Evolutionary conservation across 345 rosid genomes (phyloP), one percentile per base, ranked within the genome.

Genomic region (Laguncularia racemosa): DNA sequence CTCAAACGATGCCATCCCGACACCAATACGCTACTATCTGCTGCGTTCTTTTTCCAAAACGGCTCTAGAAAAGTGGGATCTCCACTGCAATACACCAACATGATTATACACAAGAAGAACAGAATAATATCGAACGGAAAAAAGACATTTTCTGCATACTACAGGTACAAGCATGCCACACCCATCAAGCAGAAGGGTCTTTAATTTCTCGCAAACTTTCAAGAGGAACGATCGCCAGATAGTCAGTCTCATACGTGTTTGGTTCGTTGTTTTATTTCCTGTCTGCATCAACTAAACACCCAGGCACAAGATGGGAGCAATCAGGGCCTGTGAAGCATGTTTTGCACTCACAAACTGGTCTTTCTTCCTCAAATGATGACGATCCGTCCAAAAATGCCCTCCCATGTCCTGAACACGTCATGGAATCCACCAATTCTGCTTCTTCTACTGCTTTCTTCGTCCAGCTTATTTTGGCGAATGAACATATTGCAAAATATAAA

Each of bases 1-100:
- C 70, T 67, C 70, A 59, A 48, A 0, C 70, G 59, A 53, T 67
- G 70, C 65, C 65, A 59, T 40, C 55, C 70, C 6, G 70, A 52
- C 44, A 67, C 28, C 12, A 67, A 11, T 9, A 53, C 14, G 6
- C 43, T 20, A 23, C 70, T 67, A 13, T 52, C 53, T 16, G 56
- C 60, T 6, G 56, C 64, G 26, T 67, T 26, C n/a, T 48, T 40
- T 38, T 40, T 13, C 65, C 70, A 60, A 52, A 59, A 67, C 7
- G 70, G 70, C 65, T 67, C 70, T 44, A 60, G 50, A 59, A 67
- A 67, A 43, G 55, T 60, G 45, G 70, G 65, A 38, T 67, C 70
- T 21, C 70, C 65, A 33, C 70, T 67, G 59, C 26, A 71, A 53
- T 2, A 48, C 50, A 4, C 8, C 8, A 48, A 48, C n/a, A n/a